Percentiles rank a stretch among this genome's conserved stretches.
Conservation (phyloP, 108 stramenopile genomes). For the Skeletonema costatum region DNA sequence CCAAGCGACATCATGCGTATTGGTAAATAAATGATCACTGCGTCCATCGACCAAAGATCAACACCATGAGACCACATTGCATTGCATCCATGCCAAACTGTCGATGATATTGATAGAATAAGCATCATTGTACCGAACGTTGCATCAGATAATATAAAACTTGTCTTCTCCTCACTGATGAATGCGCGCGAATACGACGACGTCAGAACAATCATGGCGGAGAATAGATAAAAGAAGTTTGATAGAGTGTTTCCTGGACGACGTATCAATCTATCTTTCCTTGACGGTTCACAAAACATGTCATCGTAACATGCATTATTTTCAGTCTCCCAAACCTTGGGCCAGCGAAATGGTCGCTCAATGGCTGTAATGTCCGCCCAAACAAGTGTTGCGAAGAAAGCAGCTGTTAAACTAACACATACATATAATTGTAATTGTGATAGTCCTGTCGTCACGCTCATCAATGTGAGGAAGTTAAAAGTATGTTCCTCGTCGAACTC, state of each 20-base stretch:
- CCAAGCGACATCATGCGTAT: conserved; percentile 14
- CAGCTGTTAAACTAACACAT: conserved; percentile 7
- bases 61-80: conserved; percentile 29
- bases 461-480: background rate
- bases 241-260: conserved; percentile 48
- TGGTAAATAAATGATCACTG: conserved; percentile 28
- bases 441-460: conserved; percentile 14
- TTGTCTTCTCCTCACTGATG: background rate
- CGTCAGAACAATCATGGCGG: conserved; percentile 16
- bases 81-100: conserved; percentile 45
- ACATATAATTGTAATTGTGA: conserved; percentile 4
- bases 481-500: conserved; percentile 11
- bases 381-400: conserved; percentile 5
- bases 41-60: conserved; percentile 54
- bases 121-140: conserved; percentile 39
- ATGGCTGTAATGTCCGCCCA: conserved; percentile 9
- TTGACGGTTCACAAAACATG: conserved; percentile 45
- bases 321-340: conserved; percentile 19
- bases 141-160: conserved; percentile 26
- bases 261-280: conserved; percentile 20
- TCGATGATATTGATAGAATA: conserved; percentile 34
- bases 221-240: conserved; percentile 36
- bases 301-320: conserved; percentile 45
- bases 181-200: conserved; percentile 14
- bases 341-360: conserved; percentile 22